Evolutionary conservation across 2,329 filamentous ascomycete species (phyloP), one percentile per base, ranked within the genome.

Genomic region (Bisporella sp.): DNA sequence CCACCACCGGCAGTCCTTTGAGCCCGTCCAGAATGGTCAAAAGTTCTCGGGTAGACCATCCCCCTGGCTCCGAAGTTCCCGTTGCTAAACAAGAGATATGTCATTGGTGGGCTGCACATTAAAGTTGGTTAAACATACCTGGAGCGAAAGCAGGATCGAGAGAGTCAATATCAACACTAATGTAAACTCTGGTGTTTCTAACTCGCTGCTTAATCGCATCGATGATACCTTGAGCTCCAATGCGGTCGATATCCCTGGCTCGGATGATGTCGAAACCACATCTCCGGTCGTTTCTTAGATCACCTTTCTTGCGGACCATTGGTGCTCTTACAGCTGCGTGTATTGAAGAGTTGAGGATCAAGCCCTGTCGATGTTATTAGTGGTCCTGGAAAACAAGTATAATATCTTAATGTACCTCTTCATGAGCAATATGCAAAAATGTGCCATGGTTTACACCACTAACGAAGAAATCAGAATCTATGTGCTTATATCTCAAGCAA

Each of bases 321-420:
- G 88, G 77, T 1, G 88, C 93, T 44, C 89, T 83, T 48, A 95
- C 73, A 1, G 89, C 89, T 0, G 87, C 89, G 66, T 95, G 89
- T 12, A 91, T 87, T 31, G 81, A 87, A 1, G 79, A 71, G 0
- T 87, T 87, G 66, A 95, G 89, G 32, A 81, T 80, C 50, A 21
- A 21, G 21, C 21, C 21, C 21, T 21, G 21, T 21, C 21, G 21
- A 21, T 3, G 2, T 21, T 21, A 21, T 21, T 3, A 21, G 21
- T 21, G 21, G 21, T 21, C 21, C 21, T 21, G 21, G 21, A 21
- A 21, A 21, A 21, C 3, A 21, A 21, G 21, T 3, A 21, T 21
- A 21, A 21, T 21, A 21, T 21, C 21, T 21, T 21, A 21, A 21
- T 21, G 21, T 21, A 21, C 62, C 54, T 65, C 63, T 46, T 65